A percentile compares a stretch with the other conserved stretches of the same genome.
Evolutionary conservation across 495 filamentous ascomycete genomes (phyloP).

Genomic region (Penicillium daleae): DNA sequence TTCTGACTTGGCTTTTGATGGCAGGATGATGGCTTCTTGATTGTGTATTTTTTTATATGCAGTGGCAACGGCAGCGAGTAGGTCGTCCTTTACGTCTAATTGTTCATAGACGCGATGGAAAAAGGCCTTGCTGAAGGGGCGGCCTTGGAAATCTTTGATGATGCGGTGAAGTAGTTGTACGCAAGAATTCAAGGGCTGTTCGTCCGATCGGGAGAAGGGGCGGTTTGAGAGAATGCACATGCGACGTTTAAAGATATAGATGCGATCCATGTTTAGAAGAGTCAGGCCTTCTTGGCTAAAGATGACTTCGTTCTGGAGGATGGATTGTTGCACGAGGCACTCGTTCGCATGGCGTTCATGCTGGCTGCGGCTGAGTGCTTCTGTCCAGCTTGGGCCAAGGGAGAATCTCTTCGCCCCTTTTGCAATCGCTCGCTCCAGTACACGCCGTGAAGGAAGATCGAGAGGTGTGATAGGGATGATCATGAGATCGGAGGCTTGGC

Average conservation of each 20-base stretch:
- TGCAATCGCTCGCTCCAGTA: conserved; percentile 44
- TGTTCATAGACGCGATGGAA: conserved; percentile 66
- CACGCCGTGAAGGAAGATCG: conserved; percentile 39
- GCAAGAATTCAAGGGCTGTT: conserved; percentile 51
- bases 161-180: conserved; percentile 63
- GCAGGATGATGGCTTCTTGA: conserved; percentile 49
- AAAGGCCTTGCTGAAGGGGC: conserved; percentile 59
- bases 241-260: conserved; percentile 73
- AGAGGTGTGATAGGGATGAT: conserved; percentile 51
- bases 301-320: conserved; percentile 68
- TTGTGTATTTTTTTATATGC: conserved; percentile 63
- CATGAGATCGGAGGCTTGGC: conserved; percentile 46
- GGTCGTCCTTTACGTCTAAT: conserved; percentile 56
- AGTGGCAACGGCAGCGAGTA: conserved; percentile 58
- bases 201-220: conserved; percentile 31
- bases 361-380: conserved; percentile 42
- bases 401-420: conserved; percentile 51
- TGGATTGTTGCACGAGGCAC: conserved; percentile 65
- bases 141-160: conserved; percentile 61
- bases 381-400: conserved; percentile 48
- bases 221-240: conserved; percentile 58
- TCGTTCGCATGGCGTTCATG: conserved; percentile 44
- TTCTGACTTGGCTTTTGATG: conserved; percentile 29
- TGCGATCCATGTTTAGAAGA: conserved; percentile 67
- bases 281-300: conserved; percentile 73